A percentile compares a stretch with the other conserved stretches of the same genome.
Conservation (phyloP, 2,329 filamentous ascomycete genomes). For the Fusarium tuaranense region DNA sequence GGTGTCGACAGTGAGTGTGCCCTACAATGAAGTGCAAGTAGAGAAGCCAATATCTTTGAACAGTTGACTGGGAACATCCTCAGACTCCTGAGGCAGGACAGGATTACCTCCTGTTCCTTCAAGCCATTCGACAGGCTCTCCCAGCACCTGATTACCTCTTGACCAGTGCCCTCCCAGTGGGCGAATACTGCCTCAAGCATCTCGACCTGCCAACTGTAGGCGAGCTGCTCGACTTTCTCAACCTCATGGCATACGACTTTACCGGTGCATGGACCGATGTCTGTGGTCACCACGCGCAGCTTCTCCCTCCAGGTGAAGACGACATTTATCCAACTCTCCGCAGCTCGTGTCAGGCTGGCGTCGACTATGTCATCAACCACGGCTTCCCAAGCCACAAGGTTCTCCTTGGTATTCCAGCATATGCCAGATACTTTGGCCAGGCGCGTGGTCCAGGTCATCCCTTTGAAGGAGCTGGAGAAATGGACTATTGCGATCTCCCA, state of each 20-base stretch:
- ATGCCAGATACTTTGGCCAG: conserved; percentile 71
- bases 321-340: conserved; percentile 45
- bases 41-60: neutral
- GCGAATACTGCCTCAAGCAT: conserved; percentile 70
- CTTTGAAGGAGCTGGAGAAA: conserved; percentile 61
- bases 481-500: conserved; percentile 73
- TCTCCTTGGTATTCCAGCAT: conserved; percentile 71
- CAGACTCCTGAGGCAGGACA: conserved; percentile 62
- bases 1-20: conserved; percentile 69
- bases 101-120: conserved; percentile 69
- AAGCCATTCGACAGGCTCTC: conserved; percentile 64
- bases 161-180: conserved; percentile 71
- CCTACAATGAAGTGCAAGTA: neutral
- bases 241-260: conserved; percentile 79
- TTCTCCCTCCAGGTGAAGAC: conserved; percentile 57
- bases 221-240: conserved; percentile 69
- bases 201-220: conserved; percentile 67
- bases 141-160: conserved; percentile 68
- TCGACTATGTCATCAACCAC: conserved; percentile 64
- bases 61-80: conserved; percentile 79
- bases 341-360: conserved; percentile 65
- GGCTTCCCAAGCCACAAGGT: conserved; percentile 70
- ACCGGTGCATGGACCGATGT: conserved; percentile 71
- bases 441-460: conserved; percentile 65
- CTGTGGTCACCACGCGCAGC: conserved; percentile 73